Percentiles rank a stretch among this genome's conserved stretches.
These are phyloP conservation scores for Ascobolus immersus DNA, from an alignment of 495 filamentous ascomycete species.

Conservation along the genomic window DNA sequence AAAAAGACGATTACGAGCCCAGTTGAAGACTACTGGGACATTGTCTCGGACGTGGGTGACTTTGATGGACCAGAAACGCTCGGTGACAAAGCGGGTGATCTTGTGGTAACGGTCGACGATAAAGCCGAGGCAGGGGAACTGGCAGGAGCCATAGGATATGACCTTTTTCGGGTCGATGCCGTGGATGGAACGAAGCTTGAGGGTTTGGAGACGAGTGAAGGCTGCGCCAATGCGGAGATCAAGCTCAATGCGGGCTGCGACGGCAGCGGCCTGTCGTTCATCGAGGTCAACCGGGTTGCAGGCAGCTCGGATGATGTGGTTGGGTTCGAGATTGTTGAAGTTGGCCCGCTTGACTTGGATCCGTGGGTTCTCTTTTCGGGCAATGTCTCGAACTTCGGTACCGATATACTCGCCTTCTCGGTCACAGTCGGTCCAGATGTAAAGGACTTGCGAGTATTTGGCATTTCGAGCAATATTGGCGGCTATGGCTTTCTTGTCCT, in stretches of 20 bases:
- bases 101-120: constrained; percentile 86
- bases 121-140: constrained; percentile 91
- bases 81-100: constrained; percentile 79
- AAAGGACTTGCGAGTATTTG: constrained; percentile 38
- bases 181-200: constrained; percentile 41
- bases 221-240: constrained; percentile 76
- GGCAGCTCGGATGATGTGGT: constrained; percentile 71
- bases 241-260: constrained; percentile 70
- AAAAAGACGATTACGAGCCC: constrained; percentile 62
- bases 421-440: constrained; percentile 98
- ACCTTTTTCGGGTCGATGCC: constrained; percentile 34
- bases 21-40: constrained; percentile 62
- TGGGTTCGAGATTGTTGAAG: constrained; percentile 90
- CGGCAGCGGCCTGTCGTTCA: constrained; percentile 64
- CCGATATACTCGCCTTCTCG: constrained; percentile 94
- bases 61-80: constrained; percentile 77
- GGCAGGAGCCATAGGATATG: constrained; percentile 86
- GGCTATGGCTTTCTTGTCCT: constrained; percentile 33
- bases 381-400: constrained; percentile 65
- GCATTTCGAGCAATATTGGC: constrained; percentile 65
- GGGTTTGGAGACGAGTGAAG: constrained; percentile 73
- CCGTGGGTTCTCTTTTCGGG: constrained; percentile 39
- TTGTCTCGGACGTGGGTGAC: constrained; percentile 52
- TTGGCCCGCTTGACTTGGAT: constrained; percentile 62
- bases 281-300: constrained; percentile 51